Base-by-base conservation (phyloP, 805 yeast species). In the Teunomyces funiuensis region DNA sequence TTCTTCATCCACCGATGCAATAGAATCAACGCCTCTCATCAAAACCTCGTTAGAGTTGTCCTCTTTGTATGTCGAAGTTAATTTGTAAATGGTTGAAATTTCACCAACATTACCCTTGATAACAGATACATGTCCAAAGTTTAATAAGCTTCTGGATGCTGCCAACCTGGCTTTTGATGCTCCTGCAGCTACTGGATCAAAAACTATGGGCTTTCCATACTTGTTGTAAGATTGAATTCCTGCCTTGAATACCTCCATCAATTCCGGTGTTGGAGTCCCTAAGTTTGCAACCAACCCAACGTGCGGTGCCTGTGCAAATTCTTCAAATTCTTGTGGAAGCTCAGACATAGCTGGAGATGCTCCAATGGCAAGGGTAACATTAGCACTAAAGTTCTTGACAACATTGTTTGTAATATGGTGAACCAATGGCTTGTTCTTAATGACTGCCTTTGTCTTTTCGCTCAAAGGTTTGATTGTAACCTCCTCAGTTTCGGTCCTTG, bases 181-280 rank as follows among this genome's bases (percentile, higher is more conserved):
- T 19, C 96, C 96, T 28, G 83, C 88, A 0, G 89, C 97, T n/a
- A 89, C 96, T 0, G 97, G 97, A 59, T 89, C 97, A 50, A 85
- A 82, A 0, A 89, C 78, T 23, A 89, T 74, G 3, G 87, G 90
- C 33, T 73, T 69, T 2, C 77, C 76, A 10, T 59, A 51, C 10
- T 54, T 56, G 54, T 83, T 84, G 57, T 89, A 88, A 0, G 74
- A 76, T 7, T 57, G 55, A 14, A 84, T 60, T 0, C 91, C 95
- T 2, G 55, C 51, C 16, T 67, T 49, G 46, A 77, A 76, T 42
- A 73, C 64, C 0, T 61, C 63, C 45, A 78, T 54, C 30, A 68
- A 61, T 3, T 52, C 64, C 1, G 73, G 63, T 0, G 76, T 73
- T 0, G 82, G 80, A 0, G 95, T 85, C 0, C 96, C 96, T 19